Percentiles rank a stretch among this genome's conserved stretches.
Conservation (phyloP, 257 asterid genomes). For the Nicotiana paniculata region DNA sequence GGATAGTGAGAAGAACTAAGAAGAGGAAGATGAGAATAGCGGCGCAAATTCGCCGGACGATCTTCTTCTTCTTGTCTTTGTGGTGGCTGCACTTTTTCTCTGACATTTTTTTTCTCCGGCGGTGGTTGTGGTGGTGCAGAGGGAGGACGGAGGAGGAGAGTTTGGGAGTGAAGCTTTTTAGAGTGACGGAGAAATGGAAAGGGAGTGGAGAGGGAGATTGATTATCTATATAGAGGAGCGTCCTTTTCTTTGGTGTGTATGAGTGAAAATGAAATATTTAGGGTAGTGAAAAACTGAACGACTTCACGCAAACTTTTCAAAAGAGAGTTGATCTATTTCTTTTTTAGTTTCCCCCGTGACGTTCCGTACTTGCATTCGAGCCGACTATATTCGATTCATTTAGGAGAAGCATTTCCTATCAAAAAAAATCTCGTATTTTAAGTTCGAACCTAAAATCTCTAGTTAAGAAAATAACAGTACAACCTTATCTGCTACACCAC, state of each 20-base stretch:
- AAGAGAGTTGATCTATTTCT: too few species aligned
- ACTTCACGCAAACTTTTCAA: too few species aligned
- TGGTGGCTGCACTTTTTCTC: slow-evolving; percentile 71
- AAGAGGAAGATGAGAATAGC: slow-evolving; percentile 31
- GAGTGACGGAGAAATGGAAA: not conserved
- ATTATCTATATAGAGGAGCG: not conserved
- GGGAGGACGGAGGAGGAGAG: not conserved
- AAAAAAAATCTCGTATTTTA: too few species aligned
- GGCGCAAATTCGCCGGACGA: slow-evolving; percentile 26
- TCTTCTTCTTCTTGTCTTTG: slow-evolving; percentile 28
- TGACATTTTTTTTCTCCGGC: slow-evolving; percentile 31
- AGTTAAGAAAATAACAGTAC: too few species aligned
- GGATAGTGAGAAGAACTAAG: slow-evolving; percentile 46
- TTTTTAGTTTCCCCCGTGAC: too few species aligned
- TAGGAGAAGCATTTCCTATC: rapidly evolving
- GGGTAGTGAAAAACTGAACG: too few species aligned
- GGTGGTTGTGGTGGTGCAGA: not conserved
- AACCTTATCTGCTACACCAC: too few species aligned
- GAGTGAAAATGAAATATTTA: too few species aligned
- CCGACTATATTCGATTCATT: too few species aligned
- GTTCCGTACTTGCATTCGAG: too few species aligned
- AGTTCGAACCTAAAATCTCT: too few species aligned
- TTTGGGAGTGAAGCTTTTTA: not conserved
- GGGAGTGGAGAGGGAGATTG: not conserved
- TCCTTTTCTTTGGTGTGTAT: too few species aligned